Conservation (phyloP, 768 basidiomycete species). For the Agaricus blazei region DNA sequence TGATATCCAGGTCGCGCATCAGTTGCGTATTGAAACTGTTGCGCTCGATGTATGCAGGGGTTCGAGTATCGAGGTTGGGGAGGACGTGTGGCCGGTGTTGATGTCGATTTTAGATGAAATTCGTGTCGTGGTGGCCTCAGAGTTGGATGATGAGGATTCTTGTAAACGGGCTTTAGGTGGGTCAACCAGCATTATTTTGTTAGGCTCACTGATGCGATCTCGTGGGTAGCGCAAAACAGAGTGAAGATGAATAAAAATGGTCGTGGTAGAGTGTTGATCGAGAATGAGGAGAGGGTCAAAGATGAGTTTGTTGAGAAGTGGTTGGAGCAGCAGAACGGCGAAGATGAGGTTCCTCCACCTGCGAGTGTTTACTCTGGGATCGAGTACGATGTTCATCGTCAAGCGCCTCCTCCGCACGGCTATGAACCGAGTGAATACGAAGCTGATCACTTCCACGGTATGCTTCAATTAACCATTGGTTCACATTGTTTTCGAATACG, state of each 20-base stretch:
- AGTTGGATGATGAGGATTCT: not conserved
- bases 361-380: not conserved
- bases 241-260: not conserved
- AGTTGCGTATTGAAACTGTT: conserved; percentile 18
- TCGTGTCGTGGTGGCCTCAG: conserved; percentile 11
- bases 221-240: not conserved
- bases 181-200: not conserved
- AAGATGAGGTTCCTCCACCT: not conserved
- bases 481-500: not conserved
- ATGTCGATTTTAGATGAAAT: conserved; percentile 24
- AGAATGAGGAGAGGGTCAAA: not conserved
- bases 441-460: not conserved
- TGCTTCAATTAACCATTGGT: not conserved
- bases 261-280: not conserved
- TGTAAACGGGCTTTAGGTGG: not conserved
- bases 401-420: not conserved
- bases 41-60: conserved; percentile 25
- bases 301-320: not conserved
- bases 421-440: not conserved
- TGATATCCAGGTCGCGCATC: conserved; percentile 6
- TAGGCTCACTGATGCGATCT: not conserved
- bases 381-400: not conserved
- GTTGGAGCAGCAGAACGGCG: not conserved
- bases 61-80: conserved; percentile 22
- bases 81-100: conserved; percentile 24